Conservation (phyloP, 345 rosid species). For the Geranium brycei region DNA sequence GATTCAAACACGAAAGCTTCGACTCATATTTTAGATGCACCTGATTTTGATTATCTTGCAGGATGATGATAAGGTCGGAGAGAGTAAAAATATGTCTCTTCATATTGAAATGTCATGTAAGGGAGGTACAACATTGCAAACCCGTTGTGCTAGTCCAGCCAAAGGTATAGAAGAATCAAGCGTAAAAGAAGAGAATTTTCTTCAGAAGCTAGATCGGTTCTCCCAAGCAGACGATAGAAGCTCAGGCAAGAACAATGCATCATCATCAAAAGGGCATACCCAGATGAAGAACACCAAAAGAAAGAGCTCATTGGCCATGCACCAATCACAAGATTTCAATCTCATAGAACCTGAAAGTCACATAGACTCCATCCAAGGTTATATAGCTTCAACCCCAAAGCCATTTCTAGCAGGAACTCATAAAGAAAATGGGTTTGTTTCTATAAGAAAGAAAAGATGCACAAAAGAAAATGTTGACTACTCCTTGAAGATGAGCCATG, state of each 20-base stretch:
- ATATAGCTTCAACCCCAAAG: conserved; percentile 7
- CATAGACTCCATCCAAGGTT: neutral
- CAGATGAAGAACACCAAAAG: neutral
- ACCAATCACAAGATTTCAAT: conserved; percentile 7
- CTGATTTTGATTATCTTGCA: conserved; percentile 6
- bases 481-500: conserved; percentile 8
- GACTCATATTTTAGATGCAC: no score
- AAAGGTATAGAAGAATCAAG: conserved; percentile 7
- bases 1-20: neutral
- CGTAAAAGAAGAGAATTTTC: conserved; percentile 11
- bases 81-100: neutral
- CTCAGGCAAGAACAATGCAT: conserved; percentile 2
- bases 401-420: conserved; percentile 6
- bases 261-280: conserved; percentile 6
- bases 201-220: conserved; percentile 12
- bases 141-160: neutral
- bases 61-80: conserved; percentile 7
- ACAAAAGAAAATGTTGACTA: conserved; percentile 16
- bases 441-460: conserved; percentile 27
- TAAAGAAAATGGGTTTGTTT: conserved; percentile 46
- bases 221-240: conserved; percentile 7
- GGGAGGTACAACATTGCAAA: conserved; percentile 8
- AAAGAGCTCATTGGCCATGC: no score
- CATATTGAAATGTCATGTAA: conserved; percentile 5
- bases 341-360: neutral